Percentiles rank a stretch among this genome's conserved stretches.
phyloP scores from a whole-genome alignment of 139 green algal species.

The Zygnema circumcarinatum region DNA sequence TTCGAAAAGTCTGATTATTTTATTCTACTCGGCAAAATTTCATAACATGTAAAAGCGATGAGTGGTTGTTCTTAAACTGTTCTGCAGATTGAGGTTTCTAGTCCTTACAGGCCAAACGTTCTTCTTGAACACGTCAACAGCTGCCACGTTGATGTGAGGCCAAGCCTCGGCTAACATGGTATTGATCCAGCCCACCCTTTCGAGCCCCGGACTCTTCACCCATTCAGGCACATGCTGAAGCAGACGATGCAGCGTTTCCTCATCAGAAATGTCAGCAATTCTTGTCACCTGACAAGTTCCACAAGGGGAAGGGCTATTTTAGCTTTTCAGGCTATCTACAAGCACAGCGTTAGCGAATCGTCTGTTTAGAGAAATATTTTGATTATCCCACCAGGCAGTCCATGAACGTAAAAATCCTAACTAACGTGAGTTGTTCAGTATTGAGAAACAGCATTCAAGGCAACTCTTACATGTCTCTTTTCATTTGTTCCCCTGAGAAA shows the following conservation, averaged over 20 bases:
- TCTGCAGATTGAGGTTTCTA: too few relatives aligned
- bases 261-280: constrained; percentile 3
- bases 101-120: constrained; percentile 9
- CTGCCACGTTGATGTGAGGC: constrained; percentile 2
- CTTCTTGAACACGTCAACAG: constrained; percentile 1
- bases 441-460: too few relatives aligned
- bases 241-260: neutral
- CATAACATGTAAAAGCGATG: too few relatives aligned
- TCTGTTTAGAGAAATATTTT: neutral
- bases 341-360: neutral
- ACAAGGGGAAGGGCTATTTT: neutral
- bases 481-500: too few relatives aligned
- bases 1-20: too few relatives aligned
- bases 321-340: neutral
- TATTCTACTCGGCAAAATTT: too few relatives aligned
- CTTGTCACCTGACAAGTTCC: neutral
- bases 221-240: constrained; percentile 7
- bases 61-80: too few relatives aligned
- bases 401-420: neutral
- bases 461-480: too few relatives aligned
- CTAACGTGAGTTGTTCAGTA: neutral
- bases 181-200: constrained; percentile 20
- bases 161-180: constrained; percentile 3
- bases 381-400: neutral
- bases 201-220: neutral